Conservation (phyloP, 192 early-diverging fungal genomes). For the Coemansia sp. region DNA sequence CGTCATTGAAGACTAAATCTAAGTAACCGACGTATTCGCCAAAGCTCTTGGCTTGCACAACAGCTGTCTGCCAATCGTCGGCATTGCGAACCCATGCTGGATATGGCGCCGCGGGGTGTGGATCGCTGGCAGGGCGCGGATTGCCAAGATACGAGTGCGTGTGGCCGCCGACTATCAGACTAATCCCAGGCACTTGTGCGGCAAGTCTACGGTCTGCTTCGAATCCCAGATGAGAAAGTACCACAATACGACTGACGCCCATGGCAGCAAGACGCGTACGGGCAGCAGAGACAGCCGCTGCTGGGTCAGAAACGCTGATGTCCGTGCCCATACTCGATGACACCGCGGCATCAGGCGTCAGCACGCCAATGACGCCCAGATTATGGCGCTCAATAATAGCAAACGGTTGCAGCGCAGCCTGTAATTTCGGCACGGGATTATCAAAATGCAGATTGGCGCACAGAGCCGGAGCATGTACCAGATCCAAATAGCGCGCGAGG, state of each 20-base stretch:
- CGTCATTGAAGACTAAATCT: constrained; percentile 62
- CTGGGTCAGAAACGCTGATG: constrained; percentile 60
- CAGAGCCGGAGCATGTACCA: constrained; percentile 64
- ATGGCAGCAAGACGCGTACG: constrained; percentile 59
- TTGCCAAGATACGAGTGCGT: constrained; percentile 64
- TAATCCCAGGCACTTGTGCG: constrained; percentile 55
- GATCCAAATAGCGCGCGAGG: constrained; percentile 57
- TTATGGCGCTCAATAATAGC: constrained; percentile 66
- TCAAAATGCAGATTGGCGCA: constrained; percentile 67
- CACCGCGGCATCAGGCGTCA: constrained; percentile 58
- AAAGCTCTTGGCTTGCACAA: constrained; percentile 72
- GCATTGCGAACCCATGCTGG: constrained; percentile 60
- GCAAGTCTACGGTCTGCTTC: constrained; percentile 64
- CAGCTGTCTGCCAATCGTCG: constrained; percentile 63
- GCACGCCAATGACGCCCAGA: constrained; percentile 69
- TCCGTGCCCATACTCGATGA: constrained; percentile 58
- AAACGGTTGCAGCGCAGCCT: constrained; percentile 65
- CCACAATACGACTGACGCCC: constrained; percentile 69
- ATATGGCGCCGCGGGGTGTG: constrained; percentile 56
- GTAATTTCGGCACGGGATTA: constrained; percentile 47
- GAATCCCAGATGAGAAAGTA: constrained; percentile 76
- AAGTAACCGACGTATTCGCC: constrained; percentile 69
- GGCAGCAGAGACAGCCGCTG: constrained; percentile 58
- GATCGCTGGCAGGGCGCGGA: background rate
- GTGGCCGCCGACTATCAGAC: constrained; percentile 74